These are phyloP conservation scores for Elongisporangium undulatum DNA, from an alignment of 352 stramenopile species.

Conservation along the genomic window DNA sequence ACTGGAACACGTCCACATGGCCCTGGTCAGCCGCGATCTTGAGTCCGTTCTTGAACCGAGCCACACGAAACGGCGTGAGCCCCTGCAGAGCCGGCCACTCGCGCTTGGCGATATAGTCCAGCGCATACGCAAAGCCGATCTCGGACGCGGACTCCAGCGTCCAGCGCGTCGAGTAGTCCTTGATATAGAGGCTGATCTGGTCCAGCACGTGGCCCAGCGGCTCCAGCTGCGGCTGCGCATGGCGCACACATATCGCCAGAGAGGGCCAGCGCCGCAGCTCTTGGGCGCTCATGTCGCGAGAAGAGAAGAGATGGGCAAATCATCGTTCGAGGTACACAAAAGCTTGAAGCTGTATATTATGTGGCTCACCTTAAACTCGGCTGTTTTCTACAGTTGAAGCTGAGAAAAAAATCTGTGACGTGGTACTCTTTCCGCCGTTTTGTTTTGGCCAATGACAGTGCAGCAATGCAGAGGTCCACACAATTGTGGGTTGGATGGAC, in stretches of 20 bases:
- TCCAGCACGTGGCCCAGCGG: slow-evolving; percentile 35
- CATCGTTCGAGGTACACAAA: too few species aligned
- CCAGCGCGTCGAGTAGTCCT: slow-evolving; percentile 31
- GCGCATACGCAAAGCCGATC: slow-evolving; percentile 30
- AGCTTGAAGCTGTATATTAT: background rate
- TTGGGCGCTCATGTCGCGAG: background rate
- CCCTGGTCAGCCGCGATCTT: slow-evolving; percentile 33
- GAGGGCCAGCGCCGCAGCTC: background rate
- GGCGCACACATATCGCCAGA: slow-evolving; percentile 9
- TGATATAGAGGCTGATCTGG: slow-evolving; percentile 20
- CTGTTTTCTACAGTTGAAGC: background rate
- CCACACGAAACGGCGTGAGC: background rate
- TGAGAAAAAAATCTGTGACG: background rate
- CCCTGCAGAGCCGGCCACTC: background rate
- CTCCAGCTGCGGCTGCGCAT: slow-evolving; percentile 11
- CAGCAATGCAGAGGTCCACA: too few species aligned
- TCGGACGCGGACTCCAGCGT: slow-evolving; percentile 35
- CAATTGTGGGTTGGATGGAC: too few species aligned
- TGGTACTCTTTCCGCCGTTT: background rate
- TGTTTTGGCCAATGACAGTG: too few species aligned
- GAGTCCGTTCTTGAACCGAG: slow-evolving; percentile 10
- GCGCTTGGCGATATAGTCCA: slow-evolving; percentile 22
- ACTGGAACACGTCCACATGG: slow-evolving; percentile 29
- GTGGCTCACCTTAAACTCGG: background rate
- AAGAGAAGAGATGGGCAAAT: background rate